Evolutionary conservation across 768 basidiomycete genomes (phyloP).

Genomic region (Auricularia sp.): DNA sequence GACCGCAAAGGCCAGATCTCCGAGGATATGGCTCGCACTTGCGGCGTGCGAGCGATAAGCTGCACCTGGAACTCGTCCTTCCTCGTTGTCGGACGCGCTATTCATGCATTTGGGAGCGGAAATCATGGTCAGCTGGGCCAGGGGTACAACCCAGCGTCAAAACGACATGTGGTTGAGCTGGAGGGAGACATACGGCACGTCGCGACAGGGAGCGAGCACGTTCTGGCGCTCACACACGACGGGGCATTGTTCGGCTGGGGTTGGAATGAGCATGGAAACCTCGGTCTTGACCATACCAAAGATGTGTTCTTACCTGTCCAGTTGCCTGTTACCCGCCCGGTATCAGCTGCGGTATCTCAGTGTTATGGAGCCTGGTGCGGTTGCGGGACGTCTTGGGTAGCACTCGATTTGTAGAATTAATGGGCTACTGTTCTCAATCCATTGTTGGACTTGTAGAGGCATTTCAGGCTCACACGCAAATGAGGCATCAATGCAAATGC

Average conservation of each 20-base stretch:
- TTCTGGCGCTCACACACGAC: conserved; percentile 31
- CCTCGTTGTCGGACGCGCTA: conserved; percentile 20
- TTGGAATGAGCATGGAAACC: conserved; percentile 97
- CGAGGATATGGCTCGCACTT: conserved; percentile 20
- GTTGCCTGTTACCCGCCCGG: conserved; percentile 37
- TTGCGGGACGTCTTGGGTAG: conserved; percentile 43
- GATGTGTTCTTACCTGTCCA: conserved; percentile 42
- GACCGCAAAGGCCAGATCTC: conserved; percentile 60
- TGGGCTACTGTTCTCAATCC: no score
- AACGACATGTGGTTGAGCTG: conserved; percentile 19
- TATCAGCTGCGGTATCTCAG: neutral
- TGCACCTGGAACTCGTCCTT: conserved; percentile 79
- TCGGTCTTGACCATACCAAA: conserved; percentile 54
- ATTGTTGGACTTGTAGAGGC: no score
- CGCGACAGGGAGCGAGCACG: conserved; percentile 81
- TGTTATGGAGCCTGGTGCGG: conserved; percentile 27
- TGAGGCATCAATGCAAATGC: no score
- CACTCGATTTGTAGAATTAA: neutral
- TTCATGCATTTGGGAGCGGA: conserved; percentile 40
- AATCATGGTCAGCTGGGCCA: conserved; percentile 60
- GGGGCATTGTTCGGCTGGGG: conserved; percentile 78
- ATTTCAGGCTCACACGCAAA: no score
- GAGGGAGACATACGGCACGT: conserved; percentile 24
- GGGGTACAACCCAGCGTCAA: conserved; percentile 11
- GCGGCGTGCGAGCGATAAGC: conserved; percentile 26